These are phyloP conservation scores for Lichtheimia ramosa DNA, from an alignment of 371 early-diverging fungal genomes.

Conservation along the genomic window DNA sequence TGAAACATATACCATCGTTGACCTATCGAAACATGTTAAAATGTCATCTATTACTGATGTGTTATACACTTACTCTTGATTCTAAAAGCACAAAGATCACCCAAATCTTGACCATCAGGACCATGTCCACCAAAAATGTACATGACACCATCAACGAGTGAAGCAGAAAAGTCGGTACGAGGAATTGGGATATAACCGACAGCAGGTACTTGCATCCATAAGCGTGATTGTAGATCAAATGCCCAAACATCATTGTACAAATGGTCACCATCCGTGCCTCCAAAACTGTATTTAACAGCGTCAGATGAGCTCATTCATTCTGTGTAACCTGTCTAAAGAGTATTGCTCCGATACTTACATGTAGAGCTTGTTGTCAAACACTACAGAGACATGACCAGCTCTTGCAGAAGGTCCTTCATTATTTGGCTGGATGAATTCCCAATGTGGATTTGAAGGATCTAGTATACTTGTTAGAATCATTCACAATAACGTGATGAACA, in stretches of 20 bases:
- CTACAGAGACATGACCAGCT: conserved; percentile 59
- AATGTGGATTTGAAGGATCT: conserved; percentile 36
- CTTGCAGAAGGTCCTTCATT: conserved; percentile 59
- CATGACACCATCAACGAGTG: conserved; percentile 71
- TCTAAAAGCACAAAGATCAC: conserved; percentile 74
- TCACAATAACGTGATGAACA: background rate
- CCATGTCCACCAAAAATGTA: conserved; percentile 75
- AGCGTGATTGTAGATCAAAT: conserved; percentile 54
- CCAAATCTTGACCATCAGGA: conserved; percentile 58
- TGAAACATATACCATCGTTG: conserved; percentile 78
- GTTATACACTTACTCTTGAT: conserved; percentile 50
- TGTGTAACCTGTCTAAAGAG: conserved; percentile 1
- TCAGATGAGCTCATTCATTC: conserved; percentile 12
- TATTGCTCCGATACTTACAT: conserved; percentile 42
- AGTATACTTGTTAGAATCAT: background rate
- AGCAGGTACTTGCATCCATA: conserved; percentile 64
- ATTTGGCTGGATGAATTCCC: conserved; percentile 52
- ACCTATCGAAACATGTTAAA: conserved; percentile 22
- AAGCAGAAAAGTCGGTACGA: conserved; percentile 63
- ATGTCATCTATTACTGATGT: background rate
- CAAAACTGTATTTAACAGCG: conserved; percentile 50
- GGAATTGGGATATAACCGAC: conserved; percentile 67
- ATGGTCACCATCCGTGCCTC: conserved; percentile 69
- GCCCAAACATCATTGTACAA: conserved; percentile 78
- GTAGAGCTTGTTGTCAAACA: conserved; percentile 60